phyloP scores from a whole-genome alignment of 805 yeast species.

The Myxozyma sirexii region DNA sequence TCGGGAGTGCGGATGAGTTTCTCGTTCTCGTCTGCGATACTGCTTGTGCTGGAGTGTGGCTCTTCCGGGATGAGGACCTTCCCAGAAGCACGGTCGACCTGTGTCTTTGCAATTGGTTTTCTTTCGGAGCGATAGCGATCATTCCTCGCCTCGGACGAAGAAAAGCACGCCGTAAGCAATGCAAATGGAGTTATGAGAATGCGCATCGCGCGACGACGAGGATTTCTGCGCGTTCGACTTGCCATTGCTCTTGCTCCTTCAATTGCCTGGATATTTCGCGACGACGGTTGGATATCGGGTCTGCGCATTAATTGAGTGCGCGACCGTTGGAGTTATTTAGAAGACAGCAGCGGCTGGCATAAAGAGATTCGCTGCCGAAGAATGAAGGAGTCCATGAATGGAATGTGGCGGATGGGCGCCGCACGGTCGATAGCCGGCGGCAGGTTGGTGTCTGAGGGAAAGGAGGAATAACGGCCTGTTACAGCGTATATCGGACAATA shows the following conservation, averaged over 20 bases:
- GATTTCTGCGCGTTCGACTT: neutral
- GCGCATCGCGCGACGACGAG: neutral
- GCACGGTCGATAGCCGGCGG: conserved; percentile 2
- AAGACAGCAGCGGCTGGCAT: neutral
- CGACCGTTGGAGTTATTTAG: neutral
- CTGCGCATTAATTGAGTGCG: neutral
- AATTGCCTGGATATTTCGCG: neutral
- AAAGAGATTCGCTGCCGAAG: neutral
- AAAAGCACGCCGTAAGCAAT: neutral
- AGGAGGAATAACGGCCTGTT: neutral
- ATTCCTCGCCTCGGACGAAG: neutral
- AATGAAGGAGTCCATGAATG: neutral
- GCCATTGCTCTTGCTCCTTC: neutral
- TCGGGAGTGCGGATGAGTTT: neutral
- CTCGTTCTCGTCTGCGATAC: neutral
- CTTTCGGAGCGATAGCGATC: neutral
- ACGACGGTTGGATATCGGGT: neutral
- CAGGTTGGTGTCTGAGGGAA: neutral
- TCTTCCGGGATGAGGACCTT: no score
- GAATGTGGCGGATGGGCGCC: conserved; percentile 6
- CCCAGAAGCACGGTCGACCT: no score
- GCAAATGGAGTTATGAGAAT: conserved; percentile 1
- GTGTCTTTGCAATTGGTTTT: neutral
- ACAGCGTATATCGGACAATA: neutral
- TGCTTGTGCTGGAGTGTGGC: neutral